Base-by-base conservation (phyloP, 2,329 filamentous ascomycete species). In the Fusarium sp. region DNA sequence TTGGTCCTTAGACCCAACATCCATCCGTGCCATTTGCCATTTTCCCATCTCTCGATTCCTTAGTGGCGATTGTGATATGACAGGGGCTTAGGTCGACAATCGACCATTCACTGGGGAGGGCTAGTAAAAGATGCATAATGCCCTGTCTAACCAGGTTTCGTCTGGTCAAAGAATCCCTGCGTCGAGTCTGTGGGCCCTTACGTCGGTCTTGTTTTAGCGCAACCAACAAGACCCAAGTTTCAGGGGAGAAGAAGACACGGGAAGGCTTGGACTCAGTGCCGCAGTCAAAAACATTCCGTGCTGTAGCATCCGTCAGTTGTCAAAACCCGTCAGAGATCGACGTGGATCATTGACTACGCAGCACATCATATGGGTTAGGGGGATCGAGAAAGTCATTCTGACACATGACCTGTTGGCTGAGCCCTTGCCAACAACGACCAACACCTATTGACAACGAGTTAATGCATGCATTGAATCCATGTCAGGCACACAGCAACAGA, bases 131-230 rank as follows among this genome's bases (percentile, higher is more conserved):
- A 63, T 39, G 60, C 60, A 63, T 63, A 30, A 41, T 30, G 25
- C 48, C 48, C 48, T 54, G 48, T 52, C 45, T 50, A 50, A 52
- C 27, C 58, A 45, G 30, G 58, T 30, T 48, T 34, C 23, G 39
- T 43, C 58, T 45, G 27, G 30, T 61, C 41, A 14, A 20, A 25
- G 34, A n/a, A 60, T 60, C 57, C 37, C 16, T 60, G 48, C 18
- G 16, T 23, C 37, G 8, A 60, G 37, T n/a, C 23, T 30, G 45
- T n/a, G 45, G 25, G 16, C 25, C 45, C 10, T n/a, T 50, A 14
- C 48, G 4, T 20, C 14, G 30, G 59, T n/a, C 59, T 62, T 35
- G 32, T 54, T 63, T 63, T 63, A 63, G 60, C 45, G 60, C 32
- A 39, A 18, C 45, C 23, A 54, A 18, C 43, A 18, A 30, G 59